Conservation (phyloP, 331 rosid species). For the Spiraea crenata region DNA sequence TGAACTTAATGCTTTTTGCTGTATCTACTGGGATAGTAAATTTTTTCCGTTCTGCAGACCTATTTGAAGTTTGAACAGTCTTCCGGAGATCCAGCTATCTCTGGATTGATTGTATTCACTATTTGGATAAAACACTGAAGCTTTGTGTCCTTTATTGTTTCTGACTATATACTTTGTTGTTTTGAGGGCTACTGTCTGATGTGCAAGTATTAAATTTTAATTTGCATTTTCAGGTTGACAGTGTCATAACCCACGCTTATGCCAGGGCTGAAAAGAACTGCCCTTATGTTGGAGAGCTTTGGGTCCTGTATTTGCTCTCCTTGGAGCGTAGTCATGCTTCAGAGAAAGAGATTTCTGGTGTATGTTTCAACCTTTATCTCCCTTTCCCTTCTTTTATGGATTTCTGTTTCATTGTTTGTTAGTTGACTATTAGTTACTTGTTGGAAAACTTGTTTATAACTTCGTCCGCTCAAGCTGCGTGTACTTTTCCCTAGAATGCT, state of each 20-base stretch:
- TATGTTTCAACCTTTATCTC: constrained; percentile 42
- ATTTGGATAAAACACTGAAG: constrained; percentile 87
- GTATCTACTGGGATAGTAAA: constrained; percentile 1
- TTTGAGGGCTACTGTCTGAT: constrained; percentile 4
- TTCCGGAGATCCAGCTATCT: constrained; percentile 78
- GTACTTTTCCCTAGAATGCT: too few relatives aligned
- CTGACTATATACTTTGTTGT: constrained; percentile 13
- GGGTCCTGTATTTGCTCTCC: constrained; percentile 75
- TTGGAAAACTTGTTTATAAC: not conserved
- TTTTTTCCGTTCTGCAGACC: constrained; percentile 46
- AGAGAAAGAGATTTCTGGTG: constrained; percentile 66
- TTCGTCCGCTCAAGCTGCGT: not conserved
- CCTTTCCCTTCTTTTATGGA: not conserved
- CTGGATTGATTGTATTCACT: constrained; percentile 79
- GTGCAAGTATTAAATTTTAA: constrained; percentile 13
- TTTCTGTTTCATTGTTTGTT: not conserved
- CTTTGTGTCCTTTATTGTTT: constrained; percentile 34
- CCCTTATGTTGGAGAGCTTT: constrained; percentile 87
- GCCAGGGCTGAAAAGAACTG: constrained; percentile 85
- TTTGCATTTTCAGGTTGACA: constrained; percentile 58
- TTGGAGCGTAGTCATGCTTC: constrained; percentile 77
- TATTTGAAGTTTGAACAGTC: constrained; percentile 82
- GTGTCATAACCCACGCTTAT: constrained; percentile 52
- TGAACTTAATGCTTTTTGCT: not conserved
- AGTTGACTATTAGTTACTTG: not conserved